Evolutionary conservation across 768 basidiomycete species (phyloP).

Genomic region (Mycena capillaripes): DNA sequence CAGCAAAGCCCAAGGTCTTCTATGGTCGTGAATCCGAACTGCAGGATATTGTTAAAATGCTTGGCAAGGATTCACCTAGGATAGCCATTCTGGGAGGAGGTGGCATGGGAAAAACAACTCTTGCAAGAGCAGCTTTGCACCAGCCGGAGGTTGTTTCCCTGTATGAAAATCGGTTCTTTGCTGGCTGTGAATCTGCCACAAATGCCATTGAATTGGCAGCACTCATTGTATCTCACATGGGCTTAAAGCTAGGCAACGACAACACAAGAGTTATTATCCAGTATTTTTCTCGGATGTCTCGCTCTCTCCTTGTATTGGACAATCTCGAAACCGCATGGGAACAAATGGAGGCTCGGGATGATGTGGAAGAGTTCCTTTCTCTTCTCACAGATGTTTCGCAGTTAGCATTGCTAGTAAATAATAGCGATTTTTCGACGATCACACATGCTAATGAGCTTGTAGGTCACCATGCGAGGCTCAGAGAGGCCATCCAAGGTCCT

Average conservation of each 20-base stretch:
- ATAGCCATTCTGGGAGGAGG: no score
- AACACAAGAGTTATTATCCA: not conserved
- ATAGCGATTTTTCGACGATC: no score
- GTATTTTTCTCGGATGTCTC: not conserved
- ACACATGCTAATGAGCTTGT: not conserved
- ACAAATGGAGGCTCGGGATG: not conserved
- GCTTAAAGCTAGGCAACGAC: not conserved
- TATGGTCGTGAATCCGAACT: no score
- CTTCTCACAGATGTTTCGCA: not conserved
- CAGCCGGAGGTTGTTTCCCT: not conserved
- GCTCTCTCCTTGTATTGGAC: slow-evolving; percentile 8
- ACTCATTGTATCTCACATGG: slow-evolving; percentile 5
- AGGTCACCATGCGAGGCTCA: slow-evolving; percentile 25
- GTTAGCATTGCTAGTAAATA: slow-evolving; percentile 6
- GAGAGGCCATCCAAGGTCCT: slow-evolving; percentile 12
- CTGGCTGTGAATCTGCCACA: not conserved
- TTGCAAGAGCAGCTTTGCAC: not conserved
- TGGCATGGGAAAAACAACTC: no score
- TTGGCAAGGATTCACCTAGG: no score
- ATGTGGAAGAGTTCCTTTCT: slow-evolving; percentile 14
- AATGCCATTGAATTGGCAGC: not conserved
- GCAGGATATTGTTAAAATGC: no score
- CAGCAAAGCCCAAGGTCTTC: not conserved
- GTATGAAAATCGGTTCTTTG: not conserved
- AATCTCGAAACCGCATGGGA: slow-evolving; percentile 27